These are phyloP conservation scores for Lithospermum erythrorhizon DNA, from an alignment of 257 asterid genomes.

Conservation along the genomic window DNA sequence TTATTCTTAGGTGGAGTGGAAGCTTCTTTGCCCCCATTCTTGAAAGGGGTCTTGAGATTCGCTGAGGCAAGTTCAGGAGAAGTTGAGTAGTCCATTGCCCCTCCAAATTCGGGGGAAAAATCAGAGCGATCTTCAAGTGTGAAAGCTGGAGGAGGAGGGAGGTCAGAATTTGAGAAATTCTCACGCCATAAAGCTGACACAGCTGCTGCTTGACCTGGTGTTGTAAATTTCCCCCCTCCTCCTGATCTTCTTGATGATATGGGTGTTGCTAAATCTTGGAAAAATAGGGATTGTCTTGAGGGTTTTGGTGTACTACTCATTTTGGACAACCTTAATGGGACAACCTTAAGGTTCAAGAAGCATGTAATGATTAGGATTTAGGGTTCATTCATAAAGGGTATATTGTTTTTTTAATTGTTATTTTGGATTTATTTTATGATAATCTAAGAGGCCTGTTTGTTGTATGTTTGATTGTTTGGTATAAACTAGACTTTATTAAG, in stretches of 20 bases:
- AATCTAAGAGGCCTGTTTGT: too few species aligned
- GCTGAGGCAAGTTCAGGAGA: slow-evolving; percentile 63
- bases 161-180: slow-evolving; percentile 78
- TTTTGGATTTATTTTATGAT: too few species aligned
- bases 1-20: slow-evolving; percentile 68
- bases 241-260: slow-evolving; percentile 62
- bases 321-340: background rate
- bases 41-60: slow-evolving; percentile 56
- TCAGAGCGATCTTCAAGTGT: slow-evolving; percentile 84
- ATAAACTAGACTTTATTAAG: too few species aligned
- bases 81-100: slow-evolving; percentile 48
- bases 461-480: too few species aligned
- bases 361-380: too few species aligned
- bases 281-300: slow-evolving; percentile 75
- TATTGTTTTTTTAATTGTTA: too few species aligned
- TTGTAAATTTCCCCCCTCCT: slow-evolving; percentile 55
- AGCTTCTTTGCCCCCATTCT: slow-evolving; percentile 37
- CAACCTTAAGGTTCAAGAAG: too few species aligned
- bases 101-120: slow-evolving; percentile 59
- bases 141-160: slow-evolving; percentile 87
- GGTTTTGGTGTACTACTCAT: slow-evolving; percentile 76
- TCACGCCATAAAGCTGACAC: slow-evolving; percentile 96
- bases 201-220: slow-evolving; percentile 92
- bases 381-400: too few species aligned
- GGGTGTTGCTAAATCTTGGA: slow-evolving; percentile 83